phyloP scores from a whole-genome alignment of 2,329 filamentous ascomycete species.

The Didymella pomorum region DNA sequence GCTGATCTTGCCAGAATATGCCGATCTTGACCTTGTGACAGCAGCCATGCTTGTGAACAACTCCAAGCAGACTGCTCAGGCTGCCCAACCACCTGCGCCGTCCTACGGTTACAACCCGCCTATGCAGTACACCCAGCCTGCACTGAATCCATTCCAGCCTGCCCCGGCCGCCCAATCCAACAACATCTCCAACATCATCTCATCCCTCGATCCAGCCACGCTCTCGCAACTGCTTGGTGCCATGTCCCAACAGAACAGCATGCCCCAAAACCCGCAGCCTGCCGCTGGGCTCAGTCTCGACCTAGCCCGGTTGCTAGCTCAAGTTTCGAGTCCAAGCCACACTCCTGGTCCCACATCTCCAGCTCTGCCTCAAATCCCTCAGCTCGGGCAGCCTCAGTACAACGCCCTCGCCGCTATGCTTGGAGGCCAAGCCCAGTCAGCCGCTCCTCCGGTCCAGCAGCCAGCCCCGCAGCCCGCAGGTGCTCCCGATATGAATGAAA shows the following conservation, averaged over 20 bases:
- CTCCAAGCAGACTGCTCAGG: constrained; percentile 63
- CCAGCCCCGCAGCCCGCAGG: constrained; percentile 35
- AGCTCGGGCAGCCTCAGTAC: constrained; percentile 42
- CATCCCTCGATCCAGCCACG: constrained; percentile 71
- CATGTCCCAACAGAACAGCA: constrained; percentile 53
- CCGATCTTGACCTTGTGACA: constrained; percentile 78
- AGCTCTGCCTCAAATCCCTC: constrained; percentile 32
- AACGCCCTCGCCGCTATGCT: constrained; percentile 43
- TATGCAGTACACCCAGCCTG: constrained; percentile 42
- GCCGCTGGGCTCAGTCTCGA: constrained; percentile 46
- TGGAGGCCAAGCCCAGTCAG: constrained; percentile 32
- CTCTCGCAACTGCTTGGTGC: constrained; percentile 75
- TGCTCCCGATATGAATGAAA: constrained; percentile 68
- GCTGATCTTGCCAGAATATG: constrained; percentile 69
- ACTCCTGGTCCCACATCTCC: constrained; percentile 33
- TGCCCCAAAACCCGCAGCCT: constrained; percentile 52
- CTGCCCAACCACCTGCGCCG: constrained; percentile 45
- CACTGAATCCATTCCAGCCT: constrained; percentile 49
- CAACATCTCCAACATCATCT: constrained; percentile 71
- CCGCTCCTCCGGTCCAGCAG: constrained; percentile 39
- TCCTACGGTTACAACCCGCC: constrained; percentile 33
- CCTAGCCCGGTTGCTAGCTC: constrained; percentile 51
- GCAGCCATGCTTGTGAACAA: constrained; percentile 83
- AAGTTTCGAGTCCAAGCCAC: constrained; percentile 39
- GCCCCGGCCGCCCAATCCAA: constrained; percentile 53